These are phyloP conservation scores for Verticillium alfalfae DNA, from an alignment of 2,329 filamentous ascomycete species.

Conservation along the genomic window DNA sequence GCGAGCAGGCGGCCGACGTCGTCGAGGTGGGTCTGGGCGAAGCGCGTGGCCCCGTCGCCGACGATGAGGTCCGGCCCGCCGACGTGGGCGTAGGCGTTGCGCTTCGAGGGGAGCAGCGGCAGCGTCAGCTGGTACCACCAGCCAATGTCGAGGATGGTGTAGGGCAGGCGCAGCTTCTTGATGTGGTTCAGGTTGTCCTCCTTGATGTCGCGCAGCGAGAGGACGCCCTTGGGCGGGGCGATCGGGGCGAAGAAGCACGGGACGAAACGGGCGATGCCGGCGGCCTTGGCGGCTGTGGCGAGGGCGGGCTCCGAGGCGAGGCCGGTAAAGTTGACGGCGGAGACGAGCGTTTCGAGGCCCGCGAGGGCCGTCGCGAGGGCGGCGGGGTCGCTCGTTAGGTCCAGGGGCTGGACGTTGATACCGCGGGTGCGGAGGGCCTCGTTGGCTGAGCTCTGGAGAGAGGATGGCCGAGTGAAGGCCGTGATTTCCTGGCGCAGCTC, in stretches of 20 bases:
- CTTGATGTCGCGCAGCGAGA: constrained; percentile 27
- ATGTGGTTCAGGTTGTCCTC: constrained; percentile 44
- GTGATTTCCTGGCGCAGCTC: constrained; percentile 33
- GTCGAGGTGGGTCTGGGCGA: constrained; percentile 38
- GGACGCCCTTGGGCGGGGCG: constrained; percentile 29
- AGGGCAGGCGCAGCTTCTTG: constrained; percentile 40
- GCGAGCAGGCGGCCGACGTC: constrained; percentile 49
- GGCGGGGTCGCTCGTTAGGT: constrained; percentile 28
- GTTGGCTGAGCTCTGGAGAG: constrained; percentile 38
- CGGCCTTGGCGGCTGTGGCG: constrained; percentile 39
- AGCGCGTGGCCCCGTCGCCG: constrained; percentile 37
- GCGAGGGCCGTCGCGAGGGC: constrained; percentile 6
- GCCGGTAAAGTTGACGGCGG: constrained; percentile 26
- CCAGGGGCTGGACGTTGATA: constrained; percentile 33
- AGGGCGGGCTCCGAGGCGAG: constrained; percentile 37
- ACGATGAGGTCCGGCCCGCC: constrained; percentile 27
- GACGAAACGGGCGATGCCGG: constrained; percentile 45
- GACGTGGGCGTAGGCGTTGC: constrained; percentile 33
- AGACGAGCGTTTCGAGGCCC: constrained; percentile 33
- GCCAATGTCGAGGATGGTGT: constrained; percentile 53
- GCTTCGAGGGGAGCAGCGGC: constrained; percentile 20
- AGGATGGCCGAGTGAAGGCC: constrained; percentile 39
- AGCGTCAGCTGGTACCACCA: constrained; percentile 47
- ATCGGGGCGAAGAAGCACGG: constrained; percentile 43
- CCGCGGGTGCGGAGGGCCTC: constrained; percentile 31